Evolutionary conservation across 176 grass and related monocot species (phyloP), one percentile per base, ranked within the genome.

Genomic region (Dendrocalamus sinicus): DNA sequence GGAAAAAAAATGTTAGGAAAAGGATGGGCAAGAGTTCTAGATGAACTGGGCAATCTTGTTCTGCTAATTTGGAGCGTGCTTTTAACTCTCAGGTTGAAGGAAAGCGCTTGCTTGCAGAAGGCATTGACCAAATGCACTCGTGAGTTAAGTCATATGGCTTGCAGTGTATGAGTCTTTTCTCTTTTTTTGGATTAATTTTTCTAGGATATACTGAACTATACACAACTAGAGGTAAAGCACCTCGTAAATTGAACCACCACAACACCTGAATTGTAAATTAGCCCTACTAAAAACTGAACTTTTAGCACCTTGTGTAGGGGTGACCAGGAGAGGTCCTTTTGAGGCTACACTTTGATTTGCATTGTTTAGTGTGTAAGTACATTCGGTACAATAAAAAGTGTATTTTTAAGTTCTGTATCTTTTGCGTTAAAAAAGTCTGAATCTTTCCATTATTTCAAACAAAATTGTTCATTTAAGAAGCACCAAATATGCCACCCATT

Each of bases 11-110:
- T 39, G 14, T 39, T 19, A 43, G 26, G 84, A 46, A 68, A 87
- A 86, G 50, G 28, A 58, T 65, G 67, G 24, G 41, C 62, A 81
- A 22, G 52, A 81, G 53, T 77, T 81, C 45, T 62, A 45, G 74
- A 60, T 68, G 67, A 73, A 61, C 4, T 45, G 14, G 28, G 66
- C 62, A 1, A 16, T 53, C 14, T 84, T 74, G 19, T 12, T 22
- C 20, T 19, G 57, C 20, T 84, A n/a, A 65, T 67, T 40, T 83
- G 79, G 58, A 58, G 45, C 72, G 19, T 72, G 44, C 9, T 77
- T 85, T 82, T 19, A 26, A 73, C 79, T 76, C 73, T 47, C 72
- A 65, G 4, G 44, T 64, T 82, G 78, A 82, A 16, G 51, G 83
- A 46, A 80, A 65, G 19, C 24, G 26, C 23, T 26, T 73, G 30